Percentiles rank a stretch among this genome's conserved stretches.
phyloP scores from a whole-genome alignment of 2,329 filamentous ascomycete species.

The Claviceps paspali region DNA sequence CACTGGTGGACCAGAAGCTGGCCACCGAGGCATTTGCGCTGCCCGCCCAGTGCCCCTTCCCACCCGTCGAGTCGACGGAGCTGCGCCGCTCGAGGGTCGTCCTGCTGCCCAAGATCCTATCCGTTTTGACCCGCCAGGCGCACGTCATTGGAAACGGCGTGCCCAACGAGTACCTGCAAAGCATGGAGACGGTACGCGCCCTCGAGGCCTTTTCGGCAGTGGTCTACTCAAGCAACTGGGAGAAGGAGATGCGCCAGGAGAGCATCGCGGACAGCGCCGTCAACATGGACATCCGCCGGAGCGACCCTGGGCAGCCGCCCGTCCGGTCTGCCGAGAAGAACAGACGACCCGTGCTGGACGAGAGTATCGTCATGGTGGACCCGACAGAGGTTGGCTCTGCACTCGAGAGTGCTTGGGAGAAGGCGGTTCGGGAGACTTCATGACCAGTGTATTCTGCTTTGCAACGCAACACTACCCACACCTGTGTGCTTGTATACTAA shows the following conservation, averaged over 20 bases:
- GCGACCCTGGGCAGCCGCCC: too few relatives aligned
- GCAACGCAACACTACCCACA: too few relatives aligned
- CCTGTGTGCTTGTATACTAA: too few relatives aligned
- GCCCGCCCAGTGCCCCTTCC: constrained; percentile 16
- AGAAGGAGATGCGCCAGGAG: constrained; percentile 44
- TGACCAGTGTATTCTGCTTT: too few relatives aligned
- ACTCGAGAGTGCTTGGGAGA: constrained; percentile 57
- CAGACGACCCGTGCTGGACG: constrained; percentile 21
- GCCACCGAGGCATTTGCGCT: constrained; percentile 62
- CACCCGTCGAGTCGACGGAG: constrained; percentile 35
- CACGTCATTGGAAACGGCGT: constrained; percentile 73
- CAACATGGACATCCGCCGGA: constrained; percentile 16
- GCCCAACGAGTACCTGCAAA: constrained; percentile 54
- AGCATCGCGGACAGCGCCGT: constrained; percentile 23
- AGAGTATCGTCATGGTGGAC: constrained; percentile 38
- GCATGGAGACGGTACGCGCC: constrained; percentile 62
- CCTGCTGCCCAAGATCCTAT: constrained; percentile 73
- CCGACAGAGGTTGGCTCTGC: constrained; percentile 23
- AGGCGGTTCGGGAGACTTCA: constrained; percentile 29
- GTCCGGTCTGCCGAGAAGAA: constrained; percentile 8
- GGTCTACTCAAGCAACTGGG: constrained; percentile 76
- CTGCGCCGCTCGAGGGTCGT: constrained; percentile 43
- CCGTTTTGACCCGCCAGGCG: constrained; percentile 79
- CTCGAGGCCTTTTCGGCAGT: constrained; percentile 75
- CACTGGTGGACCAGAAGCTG: constrained; percentile 70